phyloP scores from a whole-genome alignment of 208 protist species.

The Trichomonas gallinae region DNA sequence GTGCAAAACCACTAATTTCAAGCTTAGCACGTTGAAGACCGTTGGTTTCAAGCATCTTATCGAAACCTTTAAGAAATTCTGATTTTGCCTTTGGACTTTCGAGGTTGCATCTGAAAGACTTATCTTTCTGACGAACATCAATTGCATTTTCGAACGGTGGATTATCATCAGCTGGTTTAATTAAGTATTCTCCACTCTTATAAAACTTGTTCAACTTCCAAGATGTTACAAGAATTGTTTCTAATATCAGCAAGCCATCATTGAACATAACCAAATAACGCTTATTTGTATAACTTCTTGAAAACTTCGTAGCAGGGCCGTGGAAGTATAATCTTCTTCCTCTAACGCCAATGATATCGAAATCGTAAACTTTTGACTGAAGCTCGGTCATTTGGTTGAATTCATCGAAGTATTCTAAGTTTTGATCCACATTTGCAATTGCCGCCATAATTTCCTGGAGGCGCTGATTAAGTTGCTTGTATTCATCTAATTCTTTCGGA shows the following conservation, averaged over 20 bases:
- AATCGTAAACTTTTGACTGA: not conserved
- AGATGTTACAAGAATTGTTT: not conserved
- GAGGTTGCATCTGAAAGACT: not conserved
- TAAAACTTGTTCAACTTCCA: not conserved
- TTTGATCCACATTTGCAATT: conserved; percentile 22
- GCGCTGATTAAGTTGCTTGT: not conserved
- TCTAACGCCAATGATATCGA: not conserved
- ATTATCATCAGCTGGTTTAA: not conserved
- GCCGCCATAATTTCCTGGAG: not conserved
- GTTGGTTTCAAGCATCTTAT: not conserved
- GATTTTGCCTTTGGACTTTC: not conserved
- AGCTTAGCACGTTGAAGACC: not conserved
- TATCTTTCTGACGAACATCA: not conserved
- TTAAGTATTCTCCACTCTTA: not conserved
- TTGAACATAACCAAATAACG: not conserved
- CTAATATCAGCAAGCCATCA: not conserved
- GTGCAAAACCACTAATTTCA: not conserved
- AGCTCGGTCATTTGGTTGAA: not conserved
- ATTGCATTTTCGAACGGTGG: not conserved
- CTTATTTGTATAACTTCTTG: not conserved
- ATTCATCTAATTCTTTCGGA: not conserved
- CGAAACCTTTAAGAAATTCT: not conserved
- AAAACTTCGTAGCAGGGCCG: not conserved
- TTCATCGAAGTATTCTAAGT: not conserved
- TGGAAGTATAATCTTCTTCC: not conserved